Evolutionary conservation across 2,329 filamentous ascomycete species (phyloP), one percentile per base, ranked within the genome.

Genomic region (Monosporascus sp.): DNA sequence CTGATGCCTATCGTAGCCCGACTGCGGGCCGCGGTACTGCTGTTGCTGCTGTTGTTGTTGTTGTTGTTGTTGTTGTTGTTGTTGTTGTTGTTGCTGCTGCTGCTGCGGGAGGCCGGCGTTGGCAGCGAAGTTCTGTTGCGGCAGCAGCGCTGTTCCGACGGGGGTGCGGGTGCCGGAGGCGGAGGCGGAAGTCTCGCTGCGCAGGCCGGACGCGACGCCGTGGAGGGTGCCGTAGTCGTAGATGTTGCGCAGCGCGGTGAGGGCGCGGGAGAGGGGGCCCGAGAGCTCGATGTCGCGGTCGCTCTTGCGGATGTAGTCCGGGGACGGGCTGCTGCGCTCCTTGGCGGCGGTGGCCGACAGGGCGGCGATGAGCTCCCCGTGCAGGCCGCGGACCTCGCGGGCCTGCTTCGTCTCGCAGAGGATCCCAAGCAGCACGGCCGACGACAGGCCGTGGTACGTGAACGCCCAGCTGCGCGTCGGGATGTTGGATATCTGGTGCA

Each of bases 381-480:
- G 83, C 2, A 87, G 71, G 52, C 84, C 79, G 20, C 82, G 77
- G 2, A 86, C 79, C 60, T 85, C 83, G 0, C 80, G 80, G 54
- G 86, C 82, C 2, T 78, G 72, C 65, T 85, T 84, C 2, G 82
- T 84, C 58, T 85, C 82, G 48, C 79, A 80, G 1, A 85, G 64
- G 49, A 87, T 84, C 17, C 83, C 83, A 8, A 87, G 77, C 3
- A 87, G 71, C 3, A 87, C 75, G 1, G 83, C 83, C 0, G 83
- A 87, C 8, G 83, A 86, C 7, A 87, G 74, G 1, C 83, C 82
- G 60, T 87, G 82, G 53, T 86, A 86, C 1, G 83, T 87, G 55
- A 86, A 86, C 0, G 83, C 83, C 83, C 83, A 87, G 52, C 81
- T 85, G 25, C 83, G 74, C 0, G 83, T 87, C 1, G 83, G 83